Evolutionary conservation across 176 grass and related monocot genomes (phyloP).

Genomic region (Oropetium thomaeum): DNA sequence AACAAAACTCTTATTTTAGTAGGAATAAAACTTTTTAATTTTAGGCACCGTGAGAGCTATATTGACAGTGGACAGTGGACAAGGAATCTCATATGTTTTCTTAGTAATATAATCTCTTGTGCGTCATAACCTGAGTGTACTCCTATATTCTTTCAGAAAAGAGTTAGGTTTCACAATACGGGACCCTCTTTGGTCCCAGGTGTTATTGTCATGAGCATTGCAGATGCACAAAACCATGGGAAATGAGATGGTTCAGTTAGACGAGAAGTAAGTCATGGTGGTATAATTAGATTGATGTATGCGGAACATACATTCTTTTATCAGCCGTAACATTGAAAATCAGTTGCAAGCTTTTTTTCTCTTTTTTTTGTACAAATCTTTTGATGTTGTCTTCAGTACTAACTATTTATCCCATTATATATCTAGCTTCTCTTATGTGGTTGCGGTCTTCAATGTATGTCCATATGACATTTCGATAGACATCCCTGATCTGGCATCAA

Average conservation of each 20-base stretch:
- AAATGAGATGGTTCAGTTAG: conserved; percentile 56
- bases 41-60: neutral
- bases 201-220: conserved; percentile 75
- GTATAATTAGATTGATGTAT: neutral
- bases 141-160: conserved; percentile 55
- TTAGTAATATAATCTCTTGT: neutral
- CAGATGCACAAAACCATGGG: conserved; percentile 58
- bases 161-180: conserved; percentile 83
- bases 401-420: conserved; percentile 8
- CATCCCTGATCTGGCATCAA: conserved; percentile 50
- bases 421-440: conserved; percentile 69
- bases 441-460: conserved; percentile 68
- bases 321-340: neutral
- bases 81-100: neutral
- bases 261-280: conserved; percentile 45
- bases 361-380: too few relatives aligned
- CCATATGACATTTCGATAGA: conserved; percentile 53
- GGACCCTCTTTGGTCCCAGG: conserved; percentile 60
- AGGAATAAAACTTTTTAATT: neutral
- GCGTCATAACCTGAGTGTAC: neutral
- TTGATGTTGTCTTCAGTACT: neutral
- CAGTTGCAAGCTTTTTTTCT: neutral
- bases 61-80: neutral
- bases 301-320: neutral
- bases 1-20: too few relatives aligned